Evolutionary conservation across 768 basidiomycete species (phyloP), one percentile per base, ranked within the genome.

Genomic region (Leccinellum albellum): DNA sequence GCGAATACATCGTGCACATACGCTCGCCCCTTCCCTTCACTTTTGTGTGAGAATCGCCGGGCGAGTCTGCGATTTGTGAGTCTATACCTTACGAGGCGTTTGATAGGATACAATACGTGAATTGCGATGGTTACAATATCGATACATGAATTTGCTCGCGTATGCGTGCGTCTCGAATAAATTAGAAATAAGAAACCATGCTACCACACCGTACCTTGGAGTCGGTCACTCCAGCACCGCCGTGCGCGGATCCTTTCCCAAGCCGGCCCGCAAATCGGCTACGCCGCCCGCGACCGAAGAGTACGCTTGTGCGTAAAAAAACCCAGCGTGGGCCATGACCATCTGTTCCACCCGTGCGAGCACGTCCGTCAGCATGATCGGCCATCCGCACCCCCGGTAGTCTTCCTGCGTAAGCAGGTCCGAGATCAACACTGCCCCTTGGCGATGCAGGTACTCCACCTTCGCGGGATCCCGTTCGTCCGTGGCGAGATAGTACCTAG

Each of bases 281-380:
- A 77, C 73, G 1, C 78, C 77, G 5, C 77, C 77, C 0, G 76
- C 70, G 5, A 78, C 69, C 20, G 76, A 78, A 54, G 74, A 76
- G 40, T 73, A 53, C 0, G 65, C 73, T 44, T 78, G 74, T 0
- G 72, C 79, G 17, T 78, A 79, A 55, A 80, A 80, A 55, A 70
- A 79, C 0, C 67, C 70, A 10, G 72, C 64, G n/a, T 65, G 70
- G 0, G 72, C 59, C 57, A 79, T 61, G 53, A 73, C 52, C 23
- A 71, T 65, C 63, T 80, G 79, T 55, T 79, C 78, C 33, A 79
- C 68, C 31, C 79, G 60, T 13, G 73, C 76, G 23, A 75, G 59
- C 28, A 80, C 70, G 53, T 79, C 79, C 35, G 75, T 76, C 57
- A 79, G 20, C 54, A 80, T 57, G 50, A 79, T 59, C 17, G 72